Conservation (phyloP, 495 filamentous ascomycete genomes). For the Neurospora sp. region DNA sequence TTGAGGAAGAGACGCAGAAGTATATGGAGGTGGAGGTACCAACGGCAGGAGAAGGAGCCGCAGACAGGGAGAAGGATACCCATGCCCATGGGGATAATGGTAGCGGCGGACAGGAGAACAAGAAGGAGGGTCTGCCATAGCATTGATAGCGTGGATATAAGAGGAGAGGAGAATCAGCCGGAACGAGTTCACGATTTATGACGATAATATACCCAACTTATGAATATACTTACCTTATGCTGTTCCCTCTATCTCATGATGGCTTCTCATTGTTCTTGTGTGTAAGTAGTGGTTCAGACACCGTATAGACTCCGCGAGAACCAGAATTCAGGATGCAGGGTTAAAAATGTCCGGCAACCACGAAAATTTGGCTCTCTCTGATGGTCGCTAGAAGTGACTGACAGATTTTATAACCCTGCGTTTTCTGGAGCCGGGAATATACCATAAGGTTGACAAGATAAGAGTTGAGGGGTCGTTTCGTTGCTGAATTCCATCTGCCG, state of each 20-base stretch:
- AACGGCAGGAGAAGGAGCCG: neutral
- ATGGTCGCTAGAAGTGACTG: too few species aligned
- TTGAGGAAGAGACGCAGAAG: neutral
- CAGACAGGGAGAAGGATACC: neutral
- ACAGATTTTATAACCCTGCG: too few species aligned
- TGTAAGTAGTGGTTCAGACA: too few species aligned
- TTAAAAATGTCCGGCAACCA: too few species aligned
- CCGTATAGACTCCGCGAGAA: too few species aligned
- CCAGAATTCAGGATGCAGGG: too few species aligned
- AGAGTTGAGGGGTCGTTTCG: neutral
- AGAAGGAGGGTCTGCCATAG: neutral
- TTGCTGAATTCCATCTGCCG: too few species aligned
- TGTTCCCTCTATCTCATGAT: neutral
- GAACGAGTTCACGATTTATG: neutral
- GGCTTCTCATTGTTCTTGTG: neutral
- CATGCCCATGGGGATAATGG: neutral
- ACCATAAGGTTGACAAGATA: neutral
- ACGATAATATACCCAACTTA: neutral
- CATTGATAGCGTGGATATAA: neutral
- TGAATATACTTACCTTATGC: neutral
- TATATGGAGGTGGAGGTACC: neutral
- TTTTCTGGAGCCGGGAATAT: neutral
- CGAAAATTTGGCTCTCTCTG: too few species aligned
- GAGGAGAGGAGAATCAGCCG: neutral
- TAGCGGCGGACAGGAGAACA: neutral